Conservation (phyloP, 2,329 filamentous ascomycete genomes). For the Cytospora schulzeri region DNA sequence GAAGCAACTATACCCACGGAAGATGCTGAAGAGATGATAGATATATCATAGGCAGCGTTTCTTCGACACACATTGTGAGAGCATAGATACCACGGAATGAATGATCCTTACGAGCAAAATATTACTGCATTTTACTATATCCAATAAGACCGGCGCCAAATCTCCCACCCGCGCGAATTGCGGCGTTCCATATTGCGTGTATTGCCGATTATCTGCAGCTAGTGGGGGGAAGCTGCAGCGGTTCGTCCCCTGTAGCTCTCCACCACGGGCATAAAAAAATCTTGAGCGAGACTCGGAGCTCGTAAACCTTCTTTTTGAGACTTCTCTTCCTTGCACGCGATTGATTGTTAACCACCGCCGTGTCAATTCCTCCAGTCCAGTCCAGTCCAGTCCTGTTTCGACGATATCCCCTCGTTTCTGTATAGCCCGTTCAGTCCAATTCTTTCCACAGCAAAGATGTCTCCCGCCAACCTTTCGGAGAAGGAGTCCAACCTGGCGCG, state of each 20-base stretch:
- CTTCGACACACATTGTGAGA: conserved; percentile 16
- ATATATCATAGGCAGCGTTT: conserved; percentile 27
- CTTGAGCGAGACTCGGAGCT: conserved; percentile 23
- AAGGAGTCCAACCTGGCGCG: conserved; percentile 88
- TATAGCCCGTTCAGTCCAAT: conserved; percentile 1
- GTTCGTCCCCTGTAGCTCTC: conserved; percentile 21
- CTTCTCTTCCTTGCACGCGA: conserved; percentile 18
- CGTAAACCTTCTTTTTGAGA: conserved; percentile 4
- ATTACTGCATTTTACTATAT: background rate
- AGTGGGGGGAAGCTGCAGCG: background rate
- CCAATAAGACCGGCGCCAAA: background rate
- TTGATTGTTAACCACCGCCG: conserved; percentile 16
- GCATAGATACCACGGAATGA: conserved; percentile 23
- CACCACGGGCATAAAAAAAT: conserved; percentile 23
- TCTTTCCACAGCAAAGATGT: conserved; percentile 50
- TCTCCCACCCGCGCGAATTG: background rate
- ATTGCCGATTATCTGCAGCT: background rate
- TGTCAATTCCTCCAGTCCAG: conserved; percentile 11
- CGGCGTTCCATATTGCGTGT: background rate
- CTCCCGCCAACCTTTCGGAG: conserved; percentile 59
- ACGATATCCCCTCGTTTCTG: conserved; percentile 5
- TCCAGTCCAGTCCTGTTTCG: conserved; percentile 5
- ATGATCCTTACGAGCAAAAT: conserved; percentile 8
- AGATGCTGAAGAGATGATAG: conserved; percentile 28
- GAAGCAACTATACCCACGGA: conserved; percentile 24